phyloP scores from a whole-genome alignment of 495 filamentous ascomycete species.

The Glutinoglossum americanum region DNA sequence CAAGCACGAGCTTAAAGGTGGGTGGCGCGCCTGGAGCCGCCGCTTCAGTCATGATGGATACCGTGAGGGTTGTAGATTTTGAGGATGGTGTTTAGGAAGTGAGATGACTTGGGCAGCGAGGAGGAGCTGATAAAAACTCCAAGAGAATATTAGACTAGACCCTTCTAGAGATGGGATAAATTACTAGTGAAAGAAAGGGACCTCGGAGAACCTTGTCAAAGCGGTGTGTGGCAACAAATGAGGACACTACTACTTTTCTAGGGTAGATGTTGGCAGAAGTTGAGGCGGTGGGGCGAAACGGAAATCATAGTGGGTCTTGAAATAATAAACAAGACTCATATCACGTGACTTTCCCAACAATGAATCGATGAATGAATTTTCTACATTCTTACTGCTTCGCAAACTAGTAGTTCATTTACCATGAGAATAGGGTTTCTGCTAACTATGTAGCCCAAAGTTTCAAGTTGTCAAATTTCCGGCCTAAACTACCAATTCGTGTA shows the following conservation, averaged over 20 bases:
- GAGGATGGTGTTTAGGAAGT: not conserved
- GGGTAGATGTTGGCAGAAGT: not conserved
- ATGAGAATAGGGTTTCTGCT: not conserved
- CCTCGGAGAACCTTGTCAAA: not conserved
- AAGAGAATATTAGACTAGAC: not conserved
- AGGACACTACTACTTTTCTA: not conserved
- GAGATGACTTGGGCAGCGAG: not conserved
- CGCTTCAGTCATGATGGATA: slow-evolving; percentile 35
- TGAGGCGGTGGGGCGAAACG: not conserved
- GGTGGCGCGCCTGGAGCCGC: slow-evolving; percentile 23
- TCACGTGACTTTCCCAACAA: not conserved
- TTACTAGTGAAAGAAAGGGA: not conserved
- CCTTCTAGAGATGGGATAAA: not conserved
- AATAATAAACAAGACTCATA: not conserved
- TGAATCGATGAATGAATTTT: not conserved
- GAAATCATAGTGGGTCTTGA: not conserved
- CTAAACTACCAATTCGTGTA: not conserved
- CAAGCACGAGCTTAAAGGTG: slow-evolving; percentile 99
- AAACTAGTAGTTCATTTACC: not conserved
- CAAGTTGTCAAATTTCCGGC: not conserved
- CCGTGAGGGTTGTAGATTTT: slow-evolving; percentile 5
- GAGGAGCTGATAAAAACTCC: not conserved
- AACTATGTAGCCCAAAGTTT: not conserved
- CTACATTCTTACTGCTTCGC: not conserved
- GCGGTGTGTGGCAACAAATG: not conserved